A percentile compares a stretch with the other conserved stretches of the same genome.
phyloP scores from a whole-genome alignment of 805 yeast species.

The Clavispora carvajalis region DNA sequence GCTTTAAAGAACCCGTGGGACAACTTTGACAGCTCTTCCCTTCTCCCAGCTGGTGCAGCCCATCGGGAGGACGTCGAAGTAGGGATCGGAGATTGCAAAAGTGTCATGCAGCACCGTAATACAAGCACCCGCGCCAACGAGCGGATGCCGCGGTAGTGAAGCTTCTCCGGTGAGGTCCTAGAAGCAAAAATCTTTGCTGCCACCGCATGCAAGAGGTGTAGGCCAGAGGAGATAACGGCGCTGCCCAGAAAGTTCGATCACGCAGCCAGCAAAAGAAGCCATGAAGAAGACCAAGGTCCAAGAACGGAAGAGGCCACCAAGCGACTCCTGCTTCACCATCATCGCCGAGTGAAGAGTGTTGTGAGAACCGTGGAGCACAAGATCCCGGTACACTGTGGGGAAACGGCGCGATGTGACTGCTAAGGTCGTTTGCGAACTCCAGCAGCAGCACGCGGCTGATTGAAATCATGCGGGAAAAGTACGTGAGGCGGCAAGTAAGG shows the following conservation, averaged over 20 bases:
- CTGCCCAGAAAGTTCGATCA: conserved; percentile 28
- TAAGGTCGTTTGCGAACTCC: too few relatives aligned
- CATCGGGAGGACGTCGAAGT: too few relatives aligned
- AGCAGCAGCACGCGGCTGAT: conserved; percentile 30
- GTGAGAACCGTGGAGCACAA: conserved; percentile 31
- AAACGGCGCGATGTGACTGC: too few relatives aligned
- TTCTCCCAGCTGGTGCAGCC: too few relatives aligned
- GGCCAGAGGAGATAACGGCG: conserved; percentile 23
- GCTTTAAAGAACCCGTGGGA: too few relatives aligned
- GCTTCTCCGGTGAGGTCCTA: too few relatives aligned
- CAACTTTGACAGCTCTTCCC: too few relatives aligned
- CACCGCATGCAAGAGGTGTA: conserved; percentile 21
- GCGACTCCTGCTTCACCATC: conserved; percentile 15
- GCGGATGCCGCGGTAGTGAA: conserved; percentile 5
- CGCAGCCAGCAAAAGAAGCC: conserved; percentile 22
- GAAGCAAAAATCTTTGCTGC: neutral
- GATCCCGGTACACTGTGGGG: conserved; percentile 25
- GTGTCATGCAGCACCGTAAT: conserved; percentile 17
- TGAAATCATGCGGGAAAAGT: conserved; percentile 31
- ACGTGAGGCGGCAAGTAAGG: conserved; percentile 23
- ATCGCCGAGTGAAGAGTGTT: conserved; percentile 25
- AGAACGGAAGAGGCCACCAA: conserved; percentile 19
- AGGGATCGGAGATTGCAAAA: too few relatives aligned
- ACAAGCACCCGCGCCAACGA: conserved; percentile 15
- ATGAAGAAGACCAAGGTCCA: conserved; percentile 32